Conservation (phyloP, 768 basidiomycete species). For the Steccherinum ochraceum region DNA sequence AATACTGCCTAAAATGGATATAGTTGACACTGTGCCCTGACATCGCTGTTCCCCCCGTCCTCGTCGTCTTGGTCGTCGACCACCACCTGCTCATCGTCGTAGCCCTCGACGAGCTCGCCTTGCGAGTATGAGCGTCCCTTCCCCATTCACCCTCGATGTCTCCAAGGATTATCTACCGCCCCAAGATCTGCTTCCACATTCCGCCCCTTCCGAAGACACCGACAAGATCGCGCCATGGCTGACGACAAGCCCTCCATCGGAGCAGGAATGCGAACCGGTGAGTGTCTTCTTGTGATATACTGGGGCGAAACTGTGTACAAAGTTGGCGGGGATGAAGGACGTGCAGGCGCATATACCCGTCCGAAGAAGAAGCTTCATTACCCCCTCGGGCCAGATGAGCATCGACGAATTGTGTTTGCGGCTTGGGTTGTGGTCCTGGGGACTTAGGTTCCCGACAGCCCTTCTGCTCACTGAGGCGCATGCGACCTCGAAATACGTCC, state of each 20-base stretch:
- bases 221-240: conserved; percentile 19
- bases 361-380: too few species aligned
- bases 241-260: conserved; percentile 1
- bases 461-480: too few species aligned
- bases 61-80: not conserved
- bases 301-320: not conserved
- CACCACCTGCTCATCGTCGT: not conserved
- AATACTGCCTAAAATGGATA: not conserved
- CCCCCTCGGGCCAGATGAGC: too few species aligned
- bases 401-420: too few species aligned
- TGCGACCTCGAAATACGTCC: too few species aligned
- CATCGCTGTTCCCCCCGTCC: not conserved
- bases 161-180: conserved; percentile 9
- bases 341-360: not conserved
- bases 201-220: conserved; percentile 8
- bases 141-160: conserved; percentile 9
- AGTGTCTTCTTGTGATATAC: too few species aligned
- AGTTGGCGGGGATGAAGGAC: not conserved
- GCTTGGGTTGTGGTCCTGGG: too few species aligned
- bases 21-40: not conserved
- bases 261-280: conserved; percentile 8
- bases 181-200: conserved; percentile 12
- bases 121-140: conserved; percentile 1
- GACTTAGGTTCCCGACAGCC: too few species aligned
- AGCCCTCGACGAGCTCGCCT: conserved; percentile 3